Conservation (phyloP, 1,284 basidiomycete species). For the Volvariella surrecta region DNA sequence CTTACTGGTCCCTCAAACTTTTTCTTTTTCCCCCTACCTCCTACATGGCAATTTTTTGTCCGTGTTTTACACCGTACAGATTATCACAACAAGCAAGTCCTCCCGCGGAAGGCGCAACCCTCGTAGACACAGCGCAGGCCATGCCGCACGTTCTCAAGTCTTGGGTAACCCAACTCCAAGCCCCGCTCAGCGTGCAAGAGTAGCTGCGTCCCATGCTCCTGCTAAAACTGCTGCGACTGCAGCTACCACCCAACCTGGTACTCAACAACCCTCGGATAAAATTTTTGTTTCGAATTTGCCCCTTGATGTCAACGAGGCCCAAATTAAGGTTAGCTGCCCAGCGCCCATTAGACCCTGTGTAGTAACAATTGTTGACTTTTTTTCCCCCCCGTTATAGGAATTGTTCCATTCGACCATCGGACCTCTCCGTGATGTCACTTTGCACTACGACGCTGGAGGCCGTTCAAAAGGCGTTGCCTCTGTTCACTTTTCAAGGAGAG, state of each 20-base stretch:
- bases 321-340: constrained; percentile 70
- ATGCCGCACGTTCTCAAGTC: constrained; percentile 35
- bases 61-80: constrained; percentile 36
- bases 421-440: constrained; percentile 73
- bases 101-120: constrained; percentile 32
- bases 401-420: constrained; percentile 91
- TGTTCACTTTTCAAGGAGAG: constrained; percentile 80
- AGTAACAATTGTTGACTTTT: constrained; percentile 1
- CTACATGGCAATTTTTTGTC: neutral
- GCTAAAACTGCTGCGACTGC: constrained; percentile 26
- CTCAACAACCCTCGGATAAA: constrained; percentile 57
- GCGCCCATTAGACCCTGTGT: neutral
- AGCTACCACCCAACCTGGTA: constrained; percentile 24
- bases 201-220: constrained; percentile 29
- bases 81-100: constrained; percentile 59
- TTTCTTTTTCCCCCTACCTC: constrained; percentile 3
- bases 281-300: constrained; percentile 97
- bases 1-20: constrained; percentile 2
- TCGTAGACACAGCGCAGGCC: constrained; percentile 38
- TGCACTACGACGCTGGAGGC: constrained; percentile 82
- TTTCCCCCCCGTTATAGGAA: constrained; percentile 48
- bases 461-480: constrained; percentile 87
- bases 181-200: constrained; percentile 46
- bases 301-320: constrained; percentile 87
- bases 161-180: constrained; percentile 42